Base-by-base conservation (phyloP, 164 flowering plant species). In the Paratinospora sagittata region DNA sequence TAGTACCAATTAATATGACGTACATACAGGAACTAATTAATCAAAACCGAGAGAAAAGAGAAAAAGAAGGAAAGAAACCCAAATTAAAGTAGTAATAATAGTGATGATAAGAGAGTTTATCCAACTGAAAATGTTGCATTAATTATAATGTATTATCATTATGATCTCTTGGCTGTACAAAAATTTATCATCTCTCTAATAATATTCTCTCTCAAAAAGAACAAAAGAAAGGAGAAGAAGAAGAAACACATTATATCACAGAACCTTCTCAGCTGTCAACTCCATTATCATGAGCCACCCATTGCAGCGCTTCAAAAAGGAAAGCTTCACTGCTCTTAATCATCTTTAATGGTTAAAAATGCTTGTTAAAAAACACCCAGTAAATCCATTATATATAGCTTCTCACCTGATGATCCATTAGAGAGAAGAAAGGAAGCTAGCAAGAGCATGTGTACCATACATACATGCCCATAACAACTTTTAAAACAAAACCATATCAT, bases 81-180 rank as follows among this genome's bases (percentile, higher is more conserved):
- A 24, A 37, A 72, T 16, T 30, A 9, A 55, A 27, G 19, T 17
- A 34, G 12, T 17, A 17, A 30, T 30, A 30, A 30, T 30, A 30
- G 34, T 30, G 3, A 30, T 30, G 34, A 30, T 30, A 30, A 30
- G 61, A 27, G 11, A 30, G 34, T 41, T 71, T 41, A 21, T 64
- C 36, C 52, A 66, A 36, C 39, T 37, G 57, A 36, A 66, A 66
- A 10, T 23, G 63, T 27, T 72, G 39, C 39, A 39, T 66, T 47
- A 47, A 14, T n/a, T 55, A 9, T 55, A 55, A 30, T 55, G 21
- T 30, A 8, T 19, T n/a, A 55, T 55, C 47, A 55, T 60, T 55
- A 67, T 66, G 36, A 66, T 73, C 55, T 58, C 64, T 41, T 66
- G 52, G 23, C 65, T 66, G 11, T 73, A 66, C 75, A 66, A n/a